Percentiles rank a stretch among this genome's conserved stretches.
These are phyloP conservation scores for Gloeopeniophorella convolvens DNA, from an alignment of 768 basidiomycete genomes.

Conservation along the genomic window DNA sequence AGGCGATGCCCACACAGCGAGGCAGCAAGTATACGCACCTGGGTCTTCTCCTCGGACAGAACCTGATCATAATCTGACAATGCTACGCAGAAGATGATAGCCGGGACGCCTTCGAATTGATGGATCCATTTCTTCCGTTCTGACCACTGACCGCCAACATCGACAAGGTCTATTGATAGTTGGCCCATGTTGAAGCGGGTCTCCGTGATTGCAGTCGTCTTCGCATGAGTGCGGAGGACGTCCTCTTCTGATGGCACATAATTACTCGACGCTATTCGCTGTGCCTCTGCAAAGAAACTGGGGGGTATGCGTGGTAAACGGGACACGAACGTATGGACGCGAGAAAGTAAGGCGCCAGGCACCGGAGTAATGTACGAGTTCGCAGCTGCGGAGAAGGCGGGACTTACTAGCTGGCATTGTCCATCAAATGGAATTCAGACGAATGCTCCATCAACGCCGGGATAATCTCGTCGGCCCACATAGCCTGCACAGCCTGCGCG, in stretches of 20 bases:
- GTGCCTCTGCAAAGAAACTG: constrained; percentile 81
- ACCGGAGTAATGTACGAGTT: too few relatives aligned
- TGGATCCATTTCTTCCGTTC: constrained; percentile 45
- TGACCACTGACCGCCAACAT: constrained; percentile 57
- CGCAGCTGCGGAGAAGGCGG: not conserved
- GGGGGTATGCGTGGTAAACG: not conserved
- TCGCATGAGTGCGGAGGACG: constrained; percentile 74
- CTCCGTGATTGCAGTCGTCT: constrained; percentile 84
- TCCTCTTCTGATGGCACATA: constrained; percentile 84
- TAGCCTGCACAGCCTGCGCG: not conserved
- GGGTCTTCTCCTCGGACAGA: constrained; percentile 54
- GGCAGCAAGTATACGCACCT: constrained; percentile 34
- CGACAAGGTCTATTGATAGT: constrained; percentile 57
- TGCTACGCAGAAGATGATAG: constrained; percentile 66
- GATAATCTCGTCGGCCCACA: constrained; percentile 35
- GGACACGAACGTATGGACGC: not conserved
- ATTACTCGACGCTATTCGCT: constrained; percentile 67
- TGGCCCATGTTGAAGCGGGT: constrained; percentile 50
- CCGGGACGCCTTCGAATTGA: constrained; percentile 59
- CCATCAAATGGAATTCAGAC: not conserved
- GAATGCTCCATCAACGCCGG: not conserved
- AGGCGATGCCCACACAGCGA: not conserved
- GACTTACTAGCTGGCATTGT: constrained; percentile 12
- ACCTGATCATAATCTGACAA: constrained; percentile 73
- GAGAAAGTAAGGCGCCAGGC: not conserved